These are phyloP conservation scores for Phytophthora gonapodyides DNA, from an alignment of 352 stramenopile genomes.

Conservation along the genomic window DNA sequence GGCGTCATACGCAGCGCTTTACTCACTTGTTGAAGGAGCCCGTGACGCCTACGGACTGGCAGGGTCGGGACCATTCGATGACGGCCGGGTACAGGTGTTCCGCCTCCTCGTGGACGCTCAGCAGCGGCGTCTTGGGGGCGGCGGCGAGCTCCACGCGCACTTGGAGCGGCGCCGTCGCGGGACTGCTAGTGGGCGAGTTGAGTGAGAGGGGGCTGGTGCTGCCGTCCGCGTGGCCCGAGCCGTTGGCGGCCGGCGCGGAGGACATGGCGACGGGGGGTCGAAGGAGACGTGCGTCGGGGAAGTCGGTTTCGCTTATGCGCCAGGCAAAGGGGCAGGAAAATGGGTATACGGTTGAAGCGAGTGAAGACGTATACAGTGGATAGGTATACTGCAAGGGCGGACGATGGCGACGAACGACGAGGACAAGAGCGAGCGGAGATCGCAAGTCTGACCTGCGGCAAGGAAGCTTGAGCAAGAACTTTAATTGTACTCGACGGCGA, in stretches of 20 bases:
- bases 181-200: constrained; percentile 1
- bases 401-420: constrained; percentile 16
- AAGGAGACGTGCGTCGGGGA: constrained; percentile 17
- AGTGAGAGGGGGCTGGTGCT: constrained; percentile 14
- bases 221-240: constrained; percentile 3
- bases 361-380: not conserved
- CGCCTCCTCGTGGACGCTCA: constrained; percentile 47
- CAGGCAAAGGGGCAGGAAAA: not conserved
- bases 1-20: not conserved
- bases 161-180: not conserved
- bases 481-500: too few relatives aligned
- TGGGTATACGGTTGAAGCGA: constrained; percentile 14
- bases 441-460: too few relatives aligned
- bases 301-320: constrained; percentile 27
- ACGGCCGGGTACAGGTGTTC: constrained; percentile 58
- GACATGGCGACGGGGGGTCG: constrained; percentile 1
- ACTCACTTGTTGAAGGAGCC: constrained; percentile 85
- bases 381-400: constrained; percentile 10
- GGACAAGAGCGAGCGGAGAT: too few relatives aligned
- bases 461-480: too few relatives aligned
- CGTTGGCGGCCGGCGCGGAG: not conserved
- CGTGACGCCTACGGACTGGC: constrained; percentile 65
- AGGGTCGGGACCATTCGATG: constrained; percentile 64
- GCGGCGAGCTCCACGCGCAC: constrained; percentile 6
- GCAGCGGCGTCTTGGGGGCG: constrained; percentile 23